phyloP scores from a whole-genome alignment of 1,284 basidiomycete genomes.

The Ceratobasidium theobromae region DNA sequence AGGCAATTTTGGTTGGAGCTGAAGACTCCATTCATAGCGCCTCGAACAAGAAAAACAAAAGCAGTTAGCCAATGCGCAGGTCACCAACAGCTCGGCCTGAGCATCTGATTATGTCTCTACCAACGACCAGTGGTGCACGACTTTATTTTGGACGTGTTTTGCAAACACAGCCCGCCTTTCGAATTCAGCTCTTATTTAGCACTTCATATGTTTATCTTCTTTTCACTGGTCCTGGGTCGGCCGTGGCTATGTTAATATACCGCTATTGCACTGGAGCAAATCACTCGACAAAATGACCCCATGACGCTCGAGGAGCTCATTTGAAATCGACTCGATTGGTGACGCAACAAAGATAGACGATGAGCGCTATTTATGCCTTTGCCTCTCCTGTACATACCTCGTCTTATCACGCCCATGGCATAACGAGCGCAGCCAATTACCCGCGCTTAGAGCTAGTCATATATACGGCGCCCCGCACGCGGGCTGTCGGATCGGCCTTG shows the following conservation, averaged over 20 bases:
- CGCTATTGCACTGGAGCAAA: not conserved
- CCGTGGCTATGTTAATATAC: not conserved
- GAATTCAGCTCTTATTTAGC: not conserved
- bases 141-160: not conserved
- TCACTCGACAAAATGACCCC: too few species aligned
- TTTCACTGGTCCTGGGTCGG: not conserved
- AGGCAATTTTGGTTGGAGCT: constrained; percentile 25
- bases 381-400: not conserved
- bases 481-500: not conserved
- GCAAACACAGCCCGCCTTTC: not conserved
- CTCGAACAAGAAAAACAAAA: constrained; percentile 88
- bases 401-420: constrained; percentile 24
- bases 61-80: constrained; percentile 46
- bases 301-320: too few species aligned
- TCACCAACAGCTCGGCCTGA: constrained; percentile 1
- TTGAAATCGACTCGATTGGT: not conserved
- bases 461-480: not conserved
- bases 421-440: constrained; percentile 18
- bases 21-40: constrained; percentile 52
- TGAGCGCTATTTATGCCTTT: constrained; percentile 25
- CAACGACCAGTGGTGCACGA: not conserved
- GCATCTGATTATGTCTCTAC: not conserved
- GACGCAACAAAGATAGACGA: not conserved
- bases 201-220: not conserved
- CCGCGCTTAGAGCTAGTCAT: not conserved